Conservation (phyloP, 1,284 basidiomycete species). For the Stygiomarasmius scandens region DNA sequence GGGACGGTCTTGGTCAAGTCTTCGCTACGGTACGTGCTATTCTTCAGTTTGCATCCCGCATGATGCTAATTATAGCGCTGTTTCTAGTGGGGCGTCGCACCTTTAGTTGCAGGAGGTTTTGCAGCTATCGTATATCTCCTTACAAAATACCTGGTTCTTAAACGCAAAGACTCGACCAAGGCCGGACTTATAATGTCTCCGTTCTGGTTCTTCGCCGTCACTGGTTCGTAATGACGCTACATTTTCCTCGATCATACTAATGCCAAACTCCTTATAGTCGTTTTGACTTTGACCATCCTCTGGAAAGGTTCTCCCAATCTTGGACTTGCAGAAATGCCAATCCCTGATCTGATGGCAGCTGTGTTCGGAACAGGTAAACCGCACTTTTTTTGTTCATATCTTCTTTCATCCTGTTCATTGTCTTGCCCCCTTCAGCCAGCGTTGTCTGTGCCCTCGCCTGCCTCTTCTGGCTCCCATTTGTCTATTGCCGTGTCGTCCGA, state of each 20-base stretch:
- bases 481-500: slow-evolving; percentile 28
- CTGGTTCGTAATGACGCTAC: slow-evolving; percentile 16
- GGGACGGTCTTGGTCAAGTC: slow-evolving; percentile 31
- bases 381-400: not conserved
- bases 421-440: slow-evolving; percentile 21
- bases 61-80: not conserved
- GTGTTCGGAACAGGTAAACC: not conserved
- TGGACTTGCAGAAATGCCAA: too few relatives aligned
- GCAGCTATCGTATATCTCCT: slow-evolving; percentile 25
- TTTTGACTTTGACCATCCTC: not conserved
- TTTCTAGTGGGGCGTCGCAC: slow-evolving; percentile 17
- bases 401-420: slow-evolving; percentile 22
- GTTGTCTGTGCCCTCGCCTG: slow-evolving; percentile 25
- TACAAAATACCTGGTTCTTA: slow-evolving; percentile 28
- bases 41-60: not conserved
- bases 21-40: slow-evolving; percentile 27
- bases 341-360: too few relatives aligned
- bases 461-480: slow-evolving; percentile 32
- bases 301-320: too few relatives aligned
- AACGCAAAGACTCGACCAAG: slow-evolving; percentile 23
- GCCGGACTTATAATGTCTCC: slow-evolving; percentile 26
- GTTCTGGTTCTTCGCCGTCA: slow-evolving; percentile 29
- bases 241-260: slow-evolving; percentile 26
- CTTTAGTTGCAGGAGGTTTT: slow-evolving; percentile 27
- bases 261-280: not conserved